Percentiles rank a stretch among this genome's conserved stretches.
These are phyloP conservation scores for Volvox reticuliferus DNA, from an alignment of 139 green algal genomes.

Conservation along the genomic window DNA sequence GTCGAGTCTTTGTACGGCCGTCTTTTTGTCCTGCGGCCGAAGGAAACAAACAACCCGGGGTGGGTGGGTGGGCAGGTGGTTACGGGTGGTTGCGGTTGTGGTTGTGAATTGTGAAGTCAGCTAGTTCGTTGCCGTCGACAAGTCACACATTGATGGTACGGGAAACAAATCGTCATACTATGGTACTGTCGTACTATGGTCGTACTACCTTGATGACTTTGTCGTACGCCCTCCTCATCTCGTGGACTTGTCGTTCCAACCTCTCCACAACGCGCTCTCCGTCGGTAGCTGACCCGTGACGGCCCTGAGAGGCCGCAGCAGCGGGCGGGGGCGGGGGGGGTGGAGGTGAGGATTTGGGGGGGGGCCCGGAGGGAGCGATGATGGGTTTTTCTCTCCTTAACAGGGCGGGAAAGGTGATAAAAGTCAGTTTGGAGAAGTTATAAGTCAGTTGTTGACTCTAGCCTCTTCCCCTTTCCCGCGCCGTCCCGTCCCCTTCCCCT, in stretches of 20 bases:
- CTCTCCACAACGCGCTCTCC: slow-evolving; percentile 38
- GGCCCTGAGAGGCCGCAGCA: neutral
- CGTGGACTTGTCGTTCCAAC: slow-evolving; percentile 59
- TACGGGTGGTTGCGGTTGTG: too few relatives aligned
- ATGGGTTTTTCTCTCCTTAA: neutral
- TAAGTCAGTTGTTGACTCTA: too few relatives aligned
- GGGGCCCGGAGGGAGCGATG: neutral
- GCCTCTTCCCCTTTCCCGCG: too few relatives aligned
- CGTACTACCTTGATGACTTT: slow-evolving; percentile 58
- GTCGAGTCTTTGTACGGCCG: slow-evolving; percentile 53
- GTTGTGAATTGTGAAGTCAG: too few relatives aligned
- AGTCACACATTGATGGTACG: neutral
- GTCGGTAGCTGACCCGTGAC: neutral
- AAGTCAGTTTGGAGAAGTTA: too few relatives aligned
- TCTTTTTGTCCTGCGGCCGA: slow-evolving; percentile 60
- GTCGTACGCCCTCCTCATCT: slow-evolving; percentile 68
- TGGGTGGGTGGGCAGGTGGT: too few relatives aligned
- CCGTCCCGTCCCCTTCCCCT: too few relatives aligned
- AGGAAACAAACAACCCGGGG: too few relatives aligned
- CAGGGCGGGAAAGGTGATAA: too few relatives aligned
- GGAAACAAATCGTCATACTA: too few relatives aligned
- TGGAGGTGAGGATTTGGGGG: neutral
- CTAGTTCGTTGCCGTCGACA: neutral
- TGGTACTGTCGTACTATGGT: neutral
- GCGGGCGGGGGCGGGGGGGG: neutral